Evolutionary conservation across 129 eudicot genomes (phyloP), one percentile per base, ranked within the genome.

Genomic region (Lactuca saligna): DNA sequence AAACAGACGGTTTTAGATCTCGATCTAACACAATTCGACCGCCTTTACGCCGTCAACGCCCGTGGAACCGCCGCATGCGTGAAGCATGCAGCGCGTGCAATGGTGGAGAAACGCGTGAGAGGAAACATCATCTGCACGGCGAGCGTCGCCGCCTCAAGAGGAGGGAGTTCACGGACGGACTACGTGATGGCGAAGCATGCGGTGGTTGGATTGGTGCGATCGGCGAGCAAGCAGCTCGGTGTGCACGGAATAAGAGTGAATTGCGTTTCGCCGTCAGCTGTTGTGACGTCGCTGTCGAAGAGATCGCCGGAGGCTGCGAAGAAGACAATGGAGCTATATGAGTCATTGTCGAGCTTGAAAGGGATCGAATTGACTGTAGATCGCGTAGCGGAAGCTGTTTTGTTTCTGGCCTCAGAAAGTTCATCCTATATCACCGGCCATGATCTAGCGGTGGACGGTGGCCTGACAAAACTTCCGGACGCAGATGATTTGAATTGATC

Each of bases 141-240:
- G 44, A 77, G 81, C 32, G 66, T 57, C 3, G 72, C 53, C 33
- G 76, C 55, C 10, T 77, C 72, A 2, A 63, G 60, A 56, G 72
- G 81, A 0, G 77, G 42, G 15, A 41, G 76, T 49, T 4, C 8
- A 1, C 77, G 71, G 6, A 72, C 77, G 48, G 82, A 78, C 4
- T 78, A 78, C 66, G 69, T 17, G 53, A 72, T 72, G 78, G 56
- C 79, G 2, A 78, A 78, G 17, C 82, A 78, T 41, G 82, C 78
- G 3, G 74, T 78, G 54, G 15, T 78, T 4, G 82, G 82, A 5
- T 37, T 78, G 44, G 79, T 78, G 3, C 37, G 70, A n/a, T 72
- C 82, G 8, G 82, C 75, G 32, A 72, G 78, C 31, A 78, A 72
- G 54, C 78, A 78, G 74, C 65, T 78, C 3, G 82, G 82, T 7